phyloP scores from a whole-genome alignment of 2,329 filamentous ascomycete species.

The Fonsecaea pugnacius region DNA sequence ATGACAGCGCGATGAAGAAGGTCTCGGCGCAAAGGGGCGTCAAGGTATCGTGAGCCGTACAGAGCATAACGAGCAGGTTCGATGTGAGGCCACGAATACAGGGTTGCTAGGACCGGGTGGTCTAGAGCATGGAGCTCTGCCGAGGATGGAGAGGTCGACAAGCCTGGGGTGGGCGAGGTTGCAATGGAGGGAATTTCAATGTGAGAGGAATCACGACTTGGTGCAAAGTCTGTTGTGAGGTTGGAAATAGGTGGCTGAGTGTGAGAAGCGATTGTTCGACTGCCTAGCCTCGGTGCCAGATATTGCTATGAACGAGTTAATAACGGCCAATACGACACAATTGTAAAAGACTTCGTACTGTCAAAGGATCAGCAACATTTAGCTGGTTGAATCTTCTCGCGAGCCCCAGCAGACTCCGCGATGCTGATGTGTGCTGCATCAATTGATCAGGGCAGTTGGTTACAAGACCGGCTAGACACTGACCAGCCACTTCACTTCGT shows the following conservation, averaged over 20 bases:
- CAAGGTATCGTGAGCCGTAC: conserved; percentile 81
- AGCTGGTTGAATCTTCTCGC: conserved; percentile 31
- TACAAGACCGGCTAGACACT: not conserved
- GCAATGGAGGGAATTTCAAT: conserved; percentile 27
- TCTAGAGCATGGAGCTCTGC: conserved; percentile 37
- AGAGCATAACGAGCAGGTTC: conserved; percentile 78
- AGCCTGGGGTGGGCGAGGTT: conserved; percentile 30
- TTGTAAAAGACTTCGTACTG: conserved; percentile 38
- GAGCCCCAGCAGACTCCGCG: conserved; percentile 33
- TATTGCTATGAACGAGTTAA: conserved; percentile 49
- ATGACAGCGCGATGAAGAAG: conserved; percentile 89
- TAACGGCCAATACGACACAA: not conserved
- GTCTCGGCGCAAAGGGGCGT: conserved; percentile 85
- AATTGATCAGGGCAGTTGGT: not conserved
- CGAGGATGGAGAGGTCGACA: conserved; percentile 34
- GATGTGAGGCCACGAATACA: conserved; percentile 87
- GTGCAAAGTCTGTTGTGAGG: conserved; percentile 27
- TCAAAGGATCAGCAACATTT: conserved; percentile 45
- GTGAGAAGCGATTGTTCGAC: conserved; percentile 57
- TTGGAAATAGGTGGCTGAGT: conserved; percentile 41
- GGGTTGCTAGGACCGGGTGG: conserved; percentile 73
- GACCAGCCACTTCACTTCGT: not conserved
- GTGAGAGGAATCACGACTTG: conserved; percentile 38
- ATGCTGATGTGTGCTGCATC: conserved; percentile 32
- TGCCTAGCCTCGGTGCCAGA: conserved; percentile 45